Evolutionary conservation across 1,284 basidiomycete species (phyloP).

Genomic region (Vanrija humicola): DNA sequence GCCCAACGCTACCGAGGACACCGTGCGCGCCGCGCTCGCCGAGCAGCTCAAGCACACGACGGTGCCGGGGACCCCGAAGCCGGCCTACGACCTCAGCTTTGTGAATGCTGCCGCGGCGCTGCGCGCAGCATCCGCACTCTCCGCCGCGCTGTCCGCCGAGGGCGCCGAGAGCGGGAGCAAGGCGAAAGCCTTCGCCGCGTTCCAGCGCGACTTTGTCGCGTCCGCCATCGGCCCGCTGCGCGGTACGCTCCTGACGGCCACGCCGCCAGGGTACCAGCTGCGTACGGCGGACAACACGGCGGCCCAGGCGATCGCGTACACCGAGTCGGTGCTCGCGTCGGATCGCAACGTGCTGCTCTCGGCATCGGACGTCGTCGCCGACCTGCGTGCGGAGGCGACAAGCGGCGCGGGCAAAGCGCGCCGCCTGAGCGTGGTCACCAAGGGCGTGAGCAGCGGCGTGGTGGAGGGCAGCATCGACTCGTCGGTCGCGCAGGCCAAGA

Average conservation of each 20-base stretch:
- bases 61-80: background rate
- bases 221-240: slow-evolving; percentile 37
- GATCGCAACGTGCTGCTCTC: slow-evolving; percentile 23
- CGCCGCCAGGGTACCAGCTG: slow-evolving; percentile 16
- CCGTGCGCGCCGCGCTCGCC: slow-evolving; percentile 15
- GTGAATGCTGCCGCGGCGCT: slow-evolving; percentile 34
- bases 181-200: slow-evolving; percentile 29
- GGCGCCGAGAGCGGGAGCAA: background rate
- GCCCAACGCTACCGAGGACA: slow-evolving; percentile 13
- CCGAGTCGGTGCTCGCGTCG: slow-evolving; percentile 20
- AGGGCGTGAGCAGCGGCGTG: slow-evolving; percentile 37
- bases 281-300: slow-evolving; percentile 20
- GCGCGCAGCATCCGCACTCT: slow-evolving; percentile 31
- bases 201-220: slow-evolving; percentile 36
- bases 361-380: slow-evolving; percentile 17
- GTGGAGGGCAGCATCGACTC: slow-evolving; percentile 53
- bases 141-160: slow-evolving; percentile 15
- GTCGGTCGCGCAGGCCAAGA: slow-evolving; percentile 55
- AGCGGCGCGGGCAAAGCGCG: slow-evolving; percentile 27
- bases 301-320: slow-evolving; percentile 22
- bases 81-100: slow-evolving; percentile 21
- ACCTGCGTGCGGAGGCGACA: slow-evolving; percentile 16
- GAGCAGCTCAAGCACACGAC: slow-evolving; percentile 18
- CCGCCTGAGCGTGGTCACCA: slow-evolving; percentile 29
- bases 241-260: slow-evolving; percentile 9